Evolutionary conservation across 257 asterid species (phyloP).

Genomic region (Apocynum venetum): DNA sequence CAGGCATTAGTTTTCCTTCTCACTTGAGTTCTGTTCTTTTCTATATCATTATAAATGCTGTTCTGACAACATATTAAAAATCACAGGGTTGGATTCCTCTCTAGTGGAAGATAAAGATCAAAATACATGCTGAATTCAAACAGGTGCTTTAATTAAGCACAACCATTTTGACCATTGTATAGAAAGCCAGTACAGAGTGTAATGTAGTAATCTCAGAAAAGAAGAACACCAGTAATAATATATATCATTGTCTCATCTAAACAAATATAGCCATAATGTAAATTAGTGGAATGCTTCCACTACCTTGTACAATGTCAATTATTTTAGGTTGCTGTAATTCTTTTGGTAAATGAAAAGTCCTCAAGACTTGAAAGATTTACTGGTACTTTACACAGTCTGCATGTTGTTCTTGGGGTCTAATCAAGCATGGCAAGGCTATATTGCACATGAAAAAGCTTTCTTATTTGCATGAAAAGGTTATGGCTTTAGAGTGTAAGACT

Average conservation of each 20-base stretch:
- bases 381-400: background rate
- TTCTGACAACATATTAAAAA: slow-evolving; percentile 14
- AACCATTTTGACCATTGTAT: slow-evolving; percentile 10
- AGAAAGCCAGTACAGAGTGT: slow-evolving; percentile 7
- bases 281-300: background rate
- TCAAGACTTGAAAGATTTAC: background rate
- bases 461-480: no score
- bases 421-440: no score
- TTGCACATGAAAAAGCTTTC: no score
- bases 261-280: background rate
- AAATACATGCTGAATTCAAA: background rate
- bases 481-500: no score
- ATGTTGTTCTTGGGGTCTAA: background rate
- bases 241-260: background rate
- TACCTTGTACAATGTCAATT: background rate
- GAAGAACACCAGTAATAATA: background rate
- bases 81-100: slow-evolving; percentile 94
- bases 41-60: background rate
- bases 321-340: background rate
- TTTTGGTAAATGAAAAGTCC: background rate
- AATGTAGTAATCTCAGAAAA: background rate
- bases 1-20: background rate
- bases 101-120: slow-evolving; percentile 28
- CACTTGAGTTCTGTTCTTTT: background rate
- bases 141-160: background rate